phyloP scores from a whole-genome alignment of 306 rosid genomes.

The Castanospermum australe region DNA sequence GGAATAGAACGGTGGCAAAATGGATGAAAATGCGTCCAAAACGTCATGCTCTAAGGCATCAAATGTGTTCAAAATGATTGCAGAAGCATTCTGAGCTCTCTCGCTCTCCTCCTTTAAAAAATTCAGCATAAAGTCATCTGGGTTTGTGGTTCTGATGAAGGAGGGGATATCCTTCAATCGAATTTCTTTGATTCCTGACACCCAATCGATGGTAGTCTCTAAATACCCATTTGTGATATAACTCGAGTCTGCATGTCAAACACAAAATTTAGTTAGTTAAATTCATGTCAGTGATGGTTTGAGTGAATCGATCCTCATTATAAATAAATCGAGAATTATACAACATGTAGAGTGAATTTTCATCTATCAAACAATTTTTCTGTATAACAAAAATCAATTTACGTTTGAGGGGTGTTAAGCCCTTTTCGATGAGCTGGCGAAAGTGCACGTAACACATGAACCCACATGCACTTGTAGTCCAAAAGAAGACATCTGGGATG shows the following conservation, averaged over 20 bases:
- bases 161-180: conserved; percentile 52
- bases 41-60: conserved; percentile 52
- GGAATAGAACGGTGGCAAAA: conserved; percentile 50
- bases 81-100: conserved; percentile 46
- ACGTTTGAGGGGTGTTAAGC: conserved; percentile 61
- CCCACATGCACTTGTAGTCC: conserved; percentile 59
- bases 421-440: conserved; percentile 24
- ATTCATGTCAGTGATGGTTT: neutral
- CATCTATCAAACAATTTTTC: too few species aligned
- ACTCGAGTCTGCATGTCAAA: conserved; percentile 47
- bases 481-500: conserved; percentile 44
- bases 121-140: conserved; percentile 39
- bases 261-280: too few species aligned
- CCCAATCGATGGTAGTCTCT: conserved; percentile 56
- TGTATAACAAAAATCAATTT: neutral
- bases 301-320: too few species aligned
- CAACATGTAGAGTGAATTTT: too few species aligned
- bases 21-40: conserved; percentile 31
- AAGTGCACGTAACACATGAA: conserved; percentile 39
- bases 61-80: conserved; percentile 61
- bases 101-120: neutral
- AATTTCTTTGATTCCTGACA: conserved; percentile 56
- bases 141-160: conserved; percentile 61
- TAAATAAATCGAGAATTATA: too few species aligned
- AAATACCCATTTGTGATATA: conserved; percentile 52